Evolutionary conservation across 2,329 filamentous ascomycete genomes (phyloP).

Genomic region (Waltergamsia citrina): DNA sequence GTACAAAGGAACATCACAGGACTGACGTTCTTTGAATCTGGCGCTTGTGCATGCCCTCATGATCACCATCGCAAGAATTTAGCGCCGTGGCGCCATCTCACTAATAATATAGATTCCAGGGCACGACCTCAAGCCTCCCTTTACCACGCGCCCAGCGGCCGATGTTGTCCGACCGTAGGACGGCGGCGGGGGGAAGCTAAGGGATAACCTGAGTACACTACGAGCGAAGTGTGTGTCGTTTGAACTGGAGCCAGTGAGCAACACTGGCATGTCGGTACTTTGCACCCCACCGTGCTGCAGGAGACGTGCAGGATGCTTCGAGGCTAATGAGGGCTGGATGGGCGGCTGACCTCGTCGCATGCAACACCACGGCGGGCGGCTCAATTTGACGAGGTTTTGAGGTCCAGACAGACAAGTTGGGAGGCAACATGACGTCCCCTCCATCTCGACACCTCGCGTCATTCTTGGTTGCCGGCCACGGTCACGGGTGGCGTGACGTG

Average conservation of each 20-base stretch:
- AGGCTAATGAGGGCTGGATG: neutral
- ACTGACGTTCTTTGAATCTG: no score
- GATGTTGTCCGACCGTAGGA: no score
- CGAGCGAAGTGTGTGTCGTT: no score
- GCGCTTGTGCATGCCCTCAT: neutral
- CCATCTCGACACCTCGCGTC: neutral
- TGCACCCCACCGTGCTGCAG: slow-evolving; percentile 1
- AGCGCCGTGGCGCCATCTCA: neutral
- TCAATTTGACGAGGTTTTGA: no score
- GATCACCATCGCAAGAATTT: neutral
- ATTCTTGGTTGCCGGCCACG: no score
- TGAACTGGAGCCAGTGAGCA: slow-evolving; percentile 1
- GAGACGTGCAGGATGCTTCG: slow-evolving; percentile 1
- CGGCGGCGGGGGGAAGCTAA: no score
- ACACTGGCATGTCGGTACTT: slow-evolving; percentile 3
- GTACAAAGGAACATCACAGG: no score
- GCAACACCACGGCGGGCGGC: no score
- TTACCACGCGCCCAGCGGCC: neutral
- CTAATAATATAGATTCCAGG: no score
- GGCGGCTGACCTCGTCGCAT: neutral
- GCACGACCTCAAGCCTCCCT: neutral
- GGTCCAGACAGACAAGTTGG: neutral
- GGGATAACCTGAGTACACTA: no score
- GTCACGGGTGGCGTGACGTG: slow-evolving; percentile 1
- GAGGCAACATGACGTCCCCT: slow-evolving; percentile 2